Evolutionary conservation across 1,284 basidiomycete species (phyloP), one percentile per base, ranked within the genome.

Genomic region (Ceratobasidium sp.): DNA sequence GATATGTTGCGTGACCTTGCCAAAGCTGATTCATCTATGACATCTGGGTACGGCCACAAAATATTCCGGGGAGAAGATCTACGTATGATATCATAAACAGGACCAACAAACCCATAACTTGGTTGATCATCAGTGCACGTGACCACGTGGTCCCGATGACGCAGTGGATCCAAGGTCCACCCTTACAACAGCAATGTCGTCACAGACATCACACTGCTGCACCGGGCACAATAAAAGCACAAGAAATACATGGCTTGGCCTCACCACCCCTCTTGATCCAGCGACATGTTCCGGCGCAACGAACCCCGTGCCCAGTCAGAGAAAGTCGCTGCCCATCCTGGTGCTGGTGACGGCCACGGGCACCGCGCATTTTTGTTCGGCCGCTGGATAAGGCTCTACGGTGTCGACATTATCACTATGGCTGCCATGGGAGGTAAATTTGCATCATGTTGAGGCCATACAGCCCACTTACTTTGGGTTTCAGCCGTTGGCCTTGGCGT

Each of bases 391-490:
- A 79, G 83, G 48, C 80, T 85, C 2, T 84, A 85, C 81, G 84
- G 81, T 7, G 78, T 83, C 39, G 85, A 86, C 75, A 76, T 86
- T n/a, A 81, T 86, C n/a, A 85, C 84, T 0, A 84, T 86, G 84
- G 83, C 81, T 6, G 73, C 83, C 53, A 84, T 85, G 82, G 83
- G 84, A 37, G 83, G 83, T 77, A 56, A 43, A 73, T 72, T 37
- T 43, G 24, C 3, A 53, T 1, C 29, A 19, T n/a, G 2, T 14
- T 13, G 13, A 29, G 19, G 9, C 8, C 24, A 14, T n/a, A 62
- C 56, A 7, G 13, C 34, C 34, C 41, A 46, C n/a, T 39, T 27
- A 41, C 11, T 49, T 14, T 62, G 24, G 31, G 56, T 48, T 43
- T 61, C 65, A 81, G 82, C 82, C 1, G 76, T 87, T 62, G 86